Base-by-base conservation (phyloP, 495 filamentous ascomycete species). In the Diplogelasinospora grovesii region DNA sequence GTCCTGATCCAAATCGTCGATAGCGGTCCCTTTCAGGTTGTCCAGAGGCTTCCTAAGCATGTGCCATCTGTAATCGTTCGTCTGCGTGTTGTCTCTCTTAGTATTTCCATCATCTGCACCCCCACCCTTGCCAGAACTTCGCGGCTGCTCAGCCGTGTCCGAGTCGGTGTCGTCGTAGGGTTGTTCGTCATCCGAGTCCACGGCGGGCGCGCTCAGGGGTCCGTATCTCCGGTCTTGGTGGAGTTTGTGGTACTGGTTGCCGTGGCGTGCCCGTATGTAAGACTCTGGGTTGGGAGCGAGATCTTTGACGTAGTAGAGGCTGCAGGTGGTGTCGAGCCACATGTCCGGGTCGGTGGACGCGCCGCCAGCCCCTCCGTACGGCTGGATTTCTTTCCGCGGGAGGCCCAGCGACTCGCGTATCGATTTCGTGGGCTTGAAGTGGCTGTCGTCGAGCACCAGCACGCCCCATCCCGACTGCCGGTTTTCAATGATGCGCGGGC, bases 401-500 rank as follows among this genome's bases (percentile, higher is more conserved):
- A 66, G 11, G 7, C 69, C 67, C 0, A 71, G 39, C 3, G 53
- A 41, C 15, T 70, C 61, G 6, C 44, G 41, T 20, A 58, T 26
- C 15, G 47, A 43, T 3, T 47, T 49, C 10, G 58, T 57, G 6
- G 54, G 51, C 31, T 60, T 53, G 47, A 73, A 73, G 38, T 52
- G 62, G 21, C 52, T 61, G 24, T 63, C 53, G 2, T 66, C 62
- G 5, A 77, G 55, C 10, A 65, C 53, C 15, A 74, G 41, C 11
- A 74, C 62, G 13, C 69, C 64, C 73, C 73, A 77, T 2, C 65
- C 68, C n/a, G n/a, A n/a, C n/a, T n/a, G n/a, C n/a, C n/a, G n/a
- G 15, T 30, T 14, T 3, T 29, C 26, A 26, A 16, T 20, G 5
- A 15, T 18, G 21, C 24, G 19, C 13, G 30, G 1, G 3, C 15